phyloP scores from a whole-genome alignment of 179 eudicot species.

The Silene noctiflora region DNA sequence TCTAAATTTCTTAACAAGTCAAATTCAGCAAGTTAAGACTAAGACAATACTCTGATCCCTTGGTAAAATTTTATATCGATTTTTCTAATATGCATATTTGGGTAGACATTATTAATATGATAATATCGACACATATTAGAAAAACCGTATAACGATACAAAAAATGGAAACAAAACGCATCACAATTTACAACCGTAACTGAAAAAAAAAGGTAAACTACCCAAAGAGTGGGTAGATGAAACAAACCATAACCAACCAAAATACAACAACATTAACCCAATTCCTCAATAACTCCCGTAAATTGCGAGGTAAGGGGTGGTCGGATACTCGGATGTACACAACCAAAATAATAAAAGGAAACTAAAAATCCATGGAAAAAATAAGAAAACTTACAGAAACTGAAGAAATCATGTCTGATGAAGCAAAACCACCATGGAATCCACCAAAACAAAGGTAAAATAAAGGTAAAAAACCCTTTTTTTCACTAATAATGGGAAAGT shows the following conservation, averaged over 20 bases:
- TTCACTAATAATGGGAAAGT: not conserved
- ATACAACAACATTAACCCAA: too few relatives aligned
- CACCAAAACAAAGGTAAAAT: not conserved
- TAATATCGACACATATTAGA: too few relatives aligned
- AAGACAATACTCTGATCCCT: too few relatives aligned
- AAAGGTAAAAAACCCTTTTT: too few relatives aligned
- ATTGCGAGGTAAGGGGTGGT: too few relatives aligned
- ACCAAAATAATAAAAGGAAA: not conserved
- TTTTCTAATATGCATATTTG: not conserved
- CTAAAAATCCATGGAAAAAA: not conserved
- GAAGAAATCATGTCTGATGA: constrained; percentile 28
- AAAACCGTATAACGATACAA: too few relatives aligned
- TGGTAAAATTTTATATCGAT: not conserved
- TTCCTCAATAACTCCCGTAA: too few relatives aligned
- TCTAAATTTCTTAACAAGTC: not conserved
- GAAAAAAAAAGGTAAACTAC: not conserved
- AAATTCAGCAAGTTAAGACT: not conserved
- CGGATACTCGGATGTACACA: too few relatives aligned
- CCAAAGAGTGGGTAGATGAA: not conserved
- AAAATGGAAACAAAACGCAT: not conserved
- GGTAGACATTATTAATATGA: not conserved
- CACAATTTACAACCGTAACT: not conserved
- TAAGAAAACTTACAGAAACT: constrained; percentile 25
- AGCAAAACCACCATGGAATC: constrained; percentile 9
- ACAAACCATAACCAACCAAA: not conserved